Percentiles rank a stretch among this genome's conserved stretches.
phyloP scores from a whole-genome alignment of 1,284 basidiomycete genomes.

The Rhizoctonia solani region DNA sequence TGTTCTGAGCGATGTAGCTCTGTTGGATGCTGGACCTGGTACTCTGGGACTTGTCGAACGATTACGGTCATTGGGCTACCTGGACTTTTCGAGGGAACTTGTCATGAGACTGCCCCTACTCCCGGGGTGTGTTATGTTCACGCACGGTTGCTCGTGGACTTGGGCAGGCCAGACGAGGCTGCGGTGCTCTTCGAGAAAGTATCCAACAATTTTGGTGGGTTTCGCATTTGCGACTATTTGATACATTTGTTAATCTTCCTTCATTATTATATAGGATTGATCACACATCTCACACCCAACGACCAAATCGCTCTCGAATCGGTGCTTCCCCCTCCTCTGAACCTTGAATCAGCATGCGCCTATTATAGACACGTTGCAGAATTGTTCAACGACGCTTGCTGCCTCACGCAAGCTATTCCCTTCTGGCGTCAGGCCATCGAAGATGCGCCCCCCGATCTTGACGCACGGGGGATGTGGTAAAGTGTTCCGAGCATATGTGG shows the following conservation, averaged over 20 bases:
- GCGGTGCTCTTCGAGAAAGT: slow-evolving; percentile 70
- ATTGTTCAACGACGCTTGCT: slow-evolving; percentile 65
- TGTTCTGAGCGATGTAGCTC: slow-evolving; percentile 66
- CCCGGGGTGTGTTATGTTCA: slow-evolving; percentile 75
- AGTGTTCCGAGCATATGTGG: slow-evolving; percentile 76
- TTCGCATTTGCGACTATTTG: too few relatives aligned
- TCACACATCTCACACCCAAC: background rate
- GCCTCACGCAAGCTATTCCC: slow-evolving; percentile 64
- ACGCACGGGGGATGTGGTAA: slow-evolving; percentile 71
- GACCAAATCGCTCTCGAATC: slow-evolving; percentile 37
- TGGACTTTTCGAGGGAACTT: slow-evolving; percentile 64
- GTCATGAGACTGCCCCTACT: slow-evolving; percentile 75
- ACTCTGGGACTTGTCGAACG: slow-evolving; percentile 75
- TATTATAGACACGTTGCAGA: slow-evolving; percentile 80
- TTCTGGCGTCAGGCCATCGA: slow-evolving; percentile 81
- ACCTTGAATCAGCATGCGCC: slow-evolving; percentile 51
- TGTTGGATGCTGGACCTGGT: slow-evolving; percentile 52
- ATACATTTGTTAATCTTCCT: background rate
- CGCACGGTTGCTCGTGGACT: slow-evolving; percentile 67
- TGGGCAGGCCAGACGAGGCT: slow-evolving; percentile 77
- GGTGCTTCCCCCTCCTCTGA: slow-evolving; percentile 38
- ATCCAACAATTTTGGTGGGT: slow-evolving; percentile 77
- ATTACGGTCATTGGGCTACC: slow-evolving; percentile 68
- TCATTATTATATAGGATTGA: slow-evolving; percentile 1
- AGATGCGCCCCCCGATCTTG: slow-evolving; percentile 57